Conservation (phyloP, 345 rosid genomes). For the Turnera subulata region DNA sequence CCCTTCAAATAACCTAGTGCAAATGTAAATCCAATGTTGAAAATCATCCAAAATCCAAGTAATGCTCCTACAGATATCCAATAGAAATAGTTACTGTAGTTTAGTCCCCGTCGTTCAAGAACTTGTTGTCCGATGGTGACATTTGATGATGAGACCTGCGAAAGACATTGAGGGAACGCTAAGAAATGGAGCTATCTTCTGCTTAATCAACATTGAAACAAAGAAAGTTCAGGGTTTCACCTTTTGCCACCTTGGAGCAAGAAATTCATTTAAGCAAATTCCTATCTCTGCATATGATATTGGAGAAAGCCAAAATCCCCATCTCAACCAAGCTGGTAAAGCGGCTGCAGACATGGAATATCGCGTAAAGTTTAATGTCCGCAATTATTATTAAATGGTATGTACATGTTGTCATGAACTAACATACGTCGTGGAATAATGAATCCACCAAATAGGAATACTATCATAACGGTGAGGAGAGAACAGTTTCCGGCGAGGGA, state of each 20-base stretch:
- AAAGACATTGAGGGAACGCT: neutral
- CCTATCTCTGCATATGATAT: slow-evolving; percentile 43
- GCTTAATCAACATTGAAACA: no score
- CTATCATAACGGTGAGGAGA: slow-evolving; percentile 17
- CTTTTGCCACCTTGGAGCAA: slow-evolving; percentile 52
- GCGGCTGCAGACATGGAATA: slow-evolving; percentile 32
- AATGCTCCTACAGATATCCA: no score
- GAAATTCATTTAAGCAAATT: slow-evolving; percentile 45
- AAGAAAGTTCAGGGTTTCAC: slow-evolving; percentile 20
- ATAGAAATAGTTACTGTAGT: no score
- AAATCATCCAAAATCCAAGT: no score
- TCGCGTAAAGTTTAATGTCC: neutral
- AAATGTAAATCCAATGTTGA: no score
- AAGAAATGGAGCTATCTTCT: neutral
- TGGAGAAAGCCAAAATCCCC: slow-evolving; percentile 55
- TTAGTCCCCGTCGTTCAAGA: slow-evolving; percentile 29
- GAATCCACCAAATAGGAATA: slow-evolving; percentile 44
- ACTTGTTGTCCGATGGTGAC: slow-evolving; percentile 31
- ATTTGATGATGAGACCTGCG: slow-evolving; percentile 35
- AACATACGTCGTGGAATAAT: slow-evolving; percentile 38
- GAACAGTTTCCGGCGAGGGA: slow-evolving; percentile 23
- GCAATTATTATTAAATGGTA: neutral
- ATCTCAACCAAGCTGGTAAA: slow-evolving; percentile 40
- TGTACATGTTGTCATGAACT: neutral
- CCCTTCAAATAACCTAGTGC: no score